These are phyloP conservation scores for Puccinia novopanici DNA, from an alignment of 1,284 basidiomycete species.

Conservation along the genomic window DNA sequence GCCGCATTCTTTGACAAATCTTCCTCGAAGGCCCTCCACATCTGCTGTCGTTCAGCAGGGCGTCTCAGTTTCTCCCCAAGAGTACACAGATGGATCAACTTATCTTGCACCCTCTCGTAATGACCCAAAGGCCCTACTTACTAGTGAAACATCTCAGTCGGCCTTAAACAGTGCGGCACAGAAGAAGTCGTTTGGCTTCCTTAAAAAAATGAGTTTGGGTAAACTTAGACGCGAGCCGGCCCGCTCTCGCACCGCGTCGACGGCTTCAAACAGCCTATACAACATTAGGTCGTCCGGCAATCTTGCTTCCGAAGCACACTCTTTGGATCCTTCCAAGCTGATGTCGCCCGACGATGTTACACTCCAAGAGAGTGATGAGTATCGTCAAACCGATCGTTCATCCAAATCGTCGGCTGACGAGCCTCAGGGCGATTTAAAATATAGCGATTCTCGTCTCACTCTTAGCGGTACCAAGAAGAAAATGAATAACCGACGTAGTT, in stretches of 20 bases:
- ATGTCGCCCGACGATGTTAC: constrained; percentile 1
- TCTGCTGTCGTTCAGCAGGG: constrained; percentile 4
- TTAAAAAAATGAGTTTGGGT: constrained; percentile 49
- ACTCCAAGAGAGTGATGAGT: constrained; percentile 29
- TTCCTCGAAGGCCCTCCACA: constrained; percentile 19
- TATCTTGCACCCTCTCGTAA: neutral
- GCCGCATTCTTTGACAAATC: neutral
- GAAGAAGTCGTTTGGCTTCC: constrained; percentile 50
- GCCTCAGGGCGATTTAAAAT: neutral
- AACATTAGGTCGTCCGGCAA: neutral
- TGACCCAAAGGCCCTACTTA: neutral
- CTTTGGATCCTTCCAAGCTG: constrained; percentile 15
- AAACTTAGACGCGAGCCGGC: constrained; percentile 40
- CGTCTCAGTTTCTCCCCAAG: neutral
- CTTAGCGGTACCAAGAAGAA: neutral
- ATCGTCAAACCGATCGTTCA: neutral
- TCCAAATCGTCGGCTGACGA: neutral
- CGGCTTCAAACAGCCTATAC: constrained; percentile 16
- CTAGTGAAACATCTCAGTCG: neutral
- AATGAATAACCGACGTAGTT: constrained; percentile 34
- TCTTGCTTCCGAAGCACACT: neutral
- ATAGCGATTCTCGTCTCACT: neutral
- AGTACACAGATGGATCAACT: neutral
- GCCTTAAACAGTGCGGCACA: neutral
- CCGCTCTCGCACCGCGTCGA: constrained; percentile 28